These are phyloP conservation scores for Solanum medicagineum DNA, from an alignment of 257 asterid species.

Conservation along the genomic window DNA sequence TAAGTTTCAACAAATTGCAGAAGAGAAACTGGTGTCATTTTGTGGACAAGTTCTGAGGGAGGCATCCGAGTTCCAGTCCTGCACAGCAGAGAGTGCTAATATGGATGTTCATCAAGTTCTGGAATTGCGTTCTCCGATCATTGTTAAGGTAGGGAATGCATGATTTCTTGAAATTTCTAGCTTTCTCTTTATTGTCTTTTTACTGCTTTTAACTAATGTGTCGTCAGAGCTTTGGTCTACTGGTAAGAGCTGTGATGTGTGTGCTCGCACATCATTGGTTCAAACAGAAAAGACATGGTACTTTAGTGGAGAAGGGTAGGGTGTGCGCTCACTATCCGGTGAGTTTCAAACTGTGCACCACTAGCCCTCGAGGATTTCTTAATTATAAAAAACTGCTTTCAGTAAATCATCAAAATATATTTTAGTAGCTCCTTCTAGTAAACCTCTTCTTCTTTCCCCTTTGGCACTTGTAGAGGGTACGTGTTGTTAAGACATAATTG, in stretches of 20 bases:
- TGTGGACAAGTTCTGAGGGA: slow-evolving; percentile 87
- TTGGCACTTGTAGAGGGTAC: neutral
- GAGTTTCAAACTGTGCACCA: neutral
- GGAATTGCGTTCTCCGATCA: slow-evolving; percentile 86
- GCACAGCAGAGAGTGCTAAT: slow-evolving; percentile 61
- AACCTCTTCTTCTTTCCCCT: neutral
- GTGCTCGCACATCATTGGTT: neutral
- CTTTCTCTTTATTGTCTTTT: neutral
- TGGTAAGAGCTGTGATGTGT: neutral
- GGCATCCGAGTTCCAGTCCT: slow-evolving; percentile 88
- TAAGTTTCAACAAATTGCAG: slow-evolving; percentile 67
- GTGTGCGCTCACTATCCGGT: neutral
- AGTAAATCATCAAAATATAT: neutral
- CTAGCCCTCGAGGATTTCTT: neutral
- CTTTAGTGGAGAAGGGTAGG: neutral
- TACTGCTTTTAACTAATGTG: neutral
- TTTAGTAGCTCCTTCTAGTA: neutral
- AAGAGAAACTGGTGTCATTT: slow-evolving; percentile 75
- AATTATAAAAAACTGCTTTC: neutral
- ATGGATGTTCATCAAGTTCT: slow-evolving; percentile 89
- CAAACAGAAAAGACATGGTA: neutral
- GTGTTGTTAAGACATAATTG: neutral
- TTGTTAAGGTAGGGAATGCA: slow-evolving; percentile 58
- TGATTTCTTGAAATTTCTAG: neutral
- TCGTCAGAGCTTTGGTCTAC: neutral